Evolutionary conservation across 164 flowering plant species (phyloP).

Genomic region (grape (Vitis vinifera)): DNA sequence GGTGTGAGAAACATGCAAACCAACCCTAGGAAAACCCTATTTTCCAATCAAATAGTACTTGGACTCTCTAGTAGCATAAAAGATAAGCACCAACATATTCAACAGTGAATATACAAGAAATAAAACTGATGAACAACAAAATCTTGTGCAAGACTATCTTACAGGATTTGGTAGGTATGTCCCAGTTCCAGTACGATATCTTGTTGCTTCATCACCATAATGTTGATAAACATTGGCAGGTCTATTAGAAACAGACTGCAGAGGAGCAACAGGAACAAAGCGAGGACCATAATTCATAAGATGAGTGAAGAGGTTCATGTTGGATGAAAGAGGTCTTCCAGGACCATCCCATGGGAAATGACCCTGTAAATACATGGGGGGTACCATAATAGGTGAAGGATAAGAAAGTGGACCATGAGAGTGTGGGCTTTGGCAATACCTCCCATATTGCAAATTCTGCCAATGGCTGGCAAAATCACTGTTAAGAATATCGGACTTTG

Average conservation of each 20-base stretch:
- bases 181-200: constrained; percentile 96
- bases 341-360: constrained; percentile 88
- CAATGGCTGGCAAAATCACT: constrained; percentile 87
- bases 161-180: constrained; percentile 97
- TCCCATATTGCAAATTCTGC: constrained; percentile 84
- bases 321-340: constrained; percentile 77
- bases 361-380: constrained; percentile 81
- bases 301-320: constrained; percentile 59
- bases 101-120: background rate
- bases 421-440: constrained; percentile 70
- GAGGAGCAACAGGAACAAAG: constrained; percentile 69
- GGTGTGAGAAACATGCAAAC: no score
- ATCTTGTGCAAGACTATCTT: constrained; percentile 30
- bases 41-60: background rate
- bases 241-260: constrained; percentile 62
- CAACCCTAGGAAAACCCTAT: background rate
- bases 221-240: constrained; percentile 63
- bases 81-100: background rate
- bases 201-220: constrained; percentile 76
- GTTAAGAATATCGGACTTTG: constrained; percentile 79
- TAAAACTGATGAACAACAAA: background rate
- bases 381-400: constrained; percentile 67
- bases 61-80: background rate
- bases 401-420: constrained; percentile 48
- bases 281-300: constrained; percentile 64